Percentiles rank a stretch among this genome's conserved stretches.
phyloP scores from a whole-genome alignment of 306 rosid species.

The Boehmeria nivea region DNA sequence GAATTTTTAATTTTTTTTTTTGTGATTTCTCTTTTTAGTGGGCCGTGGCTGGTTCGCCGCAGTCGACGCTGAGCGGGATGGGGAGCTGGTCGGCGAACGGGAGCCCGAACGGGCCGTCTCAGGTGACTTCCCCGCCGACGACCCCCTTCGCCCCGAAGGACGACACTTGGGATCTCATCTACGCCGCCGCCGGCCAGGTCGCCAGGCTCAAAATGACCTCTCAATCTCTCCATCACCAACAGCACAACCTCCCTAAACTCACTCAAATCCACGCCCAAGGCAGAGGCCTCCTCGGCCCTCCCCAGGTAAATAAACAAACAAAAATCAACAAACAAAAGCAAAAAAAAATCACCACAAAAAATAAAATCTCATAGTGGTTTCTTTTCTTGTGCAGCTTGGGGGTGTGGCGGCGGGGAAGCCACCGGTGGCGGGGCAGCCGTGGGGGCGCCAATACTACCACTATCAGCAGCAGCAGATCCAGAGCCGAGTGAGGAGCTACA shows the following conservation, averaged over 20 bases:
- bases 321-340: no score
- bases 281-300: slow-evolving; percentile 30
- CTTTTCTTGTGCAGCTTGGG: slow-evolving; percentile 21
- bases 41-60: slow-evolving; percentile 58
- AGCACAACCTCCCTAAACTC: slow-evolving; percentile 9
- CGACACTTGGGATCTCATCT: slow-evolving; percentile 65
- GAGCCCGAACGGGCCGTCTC: slow-evolving; percentile 59
- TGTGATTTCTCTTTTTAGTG: slow-evolving; percentile 11
- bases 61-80: slow-evolving; percentile 64
- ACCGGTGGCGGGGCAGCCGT: not conserved
- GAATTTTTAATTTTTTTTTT: not conserved
- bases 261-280: slow-evolving; percentile 5
- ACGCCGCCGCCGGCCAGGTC: slow-evolving; percentile 68
- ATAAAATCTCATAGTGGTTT: no score
- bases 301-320: not conserved
- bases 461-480: slow-evolving; percentile 36
- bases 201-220: slow-evolving; percentile 54
- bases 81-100: slow-evolving; percentile 73
- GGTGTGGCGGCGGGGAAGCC: slow-evolving; percentile 36
- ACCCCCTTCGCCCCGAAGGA: slow-evolving; percentile 42
- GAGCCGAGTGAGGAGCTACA: not conserved
- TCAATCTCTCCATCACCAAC: no score
- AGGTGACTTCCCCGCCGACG: slow-evolving; percentile 62
- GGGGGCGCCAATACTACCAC: not conserved
- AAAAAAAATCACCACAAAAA: no score